A percentile compares a stretch with the other conserved stretches of the same genome.
phyloP scores from a whole-genome alignment of 2,329 filamentous ascomycete genomes.

The Diaporthe aspalathi region DNA sequence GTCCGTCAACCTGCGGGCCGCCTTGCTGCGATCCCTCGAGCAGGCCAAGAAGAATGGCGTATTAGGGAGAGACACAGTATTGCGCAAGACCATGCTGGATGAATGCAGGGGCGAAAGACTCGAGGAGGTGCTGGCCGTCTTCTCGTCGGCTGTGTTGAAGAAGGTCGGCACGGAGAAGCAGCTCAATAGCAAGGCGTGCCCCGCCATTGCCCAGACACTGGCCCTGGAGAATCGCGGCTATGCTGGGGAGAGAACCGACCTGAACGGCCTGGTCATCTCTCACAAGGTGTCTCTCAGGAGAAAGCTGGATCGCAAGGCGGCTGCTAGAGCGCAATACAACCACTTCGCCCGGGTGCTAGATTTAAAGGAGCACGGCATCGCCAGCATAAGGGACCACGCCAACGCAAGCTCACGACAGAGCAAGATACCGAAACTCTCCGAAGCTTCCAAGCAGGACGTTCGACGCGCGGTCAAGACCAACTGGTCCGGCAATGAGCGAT shows the following conservation, averaged over 20 bases:
- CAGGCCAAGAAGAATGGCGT: constrained; percentile 88
- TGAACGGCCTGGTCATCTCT: constrained; percentile 77
- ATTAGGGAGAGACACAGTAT: constrained; percentile 80
- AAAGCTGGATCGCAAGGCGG: constrained; percentile 69
- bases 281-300: constrained; percentile 76
- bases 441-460: constrained; percentile 60
- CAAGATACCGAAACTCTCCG: constrained; percentile 46
- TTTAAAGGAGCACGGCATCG: constrained; percentile 69
- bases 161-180: constrained; percentile 64
- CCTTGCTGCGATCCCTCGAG: constrained; percentile 83
- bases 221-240: constrained; percentile 71
- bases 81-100: constrained; percentile 96
- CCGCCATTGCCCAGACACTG: constrained; percentile 64
- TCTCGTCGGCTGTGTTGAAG: constrained; percentile 86
- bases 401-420: constrained; percentile 39
- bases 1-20: constrained; percentile 88
- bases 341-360: constrained; percentile 75
- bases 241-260: constrained; percentile 62
- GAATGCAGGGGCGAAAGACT: constrained; percentile 94
- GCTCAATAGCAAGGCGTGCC: constrained; percentile 45
- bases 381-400: constrained; percentile 62
- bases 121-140: constrained; percentile 84
- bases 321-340: constrained; percentile 66
- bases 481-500: constrained; percentile 82
- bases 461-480: constrained; percentile 74